A percentile compares a stretch with the other conserved stretches of the same genome.
Conservation (phyloP, 108 stramenopile species). For the Mayamaea pseudoterrestris region DNA sequence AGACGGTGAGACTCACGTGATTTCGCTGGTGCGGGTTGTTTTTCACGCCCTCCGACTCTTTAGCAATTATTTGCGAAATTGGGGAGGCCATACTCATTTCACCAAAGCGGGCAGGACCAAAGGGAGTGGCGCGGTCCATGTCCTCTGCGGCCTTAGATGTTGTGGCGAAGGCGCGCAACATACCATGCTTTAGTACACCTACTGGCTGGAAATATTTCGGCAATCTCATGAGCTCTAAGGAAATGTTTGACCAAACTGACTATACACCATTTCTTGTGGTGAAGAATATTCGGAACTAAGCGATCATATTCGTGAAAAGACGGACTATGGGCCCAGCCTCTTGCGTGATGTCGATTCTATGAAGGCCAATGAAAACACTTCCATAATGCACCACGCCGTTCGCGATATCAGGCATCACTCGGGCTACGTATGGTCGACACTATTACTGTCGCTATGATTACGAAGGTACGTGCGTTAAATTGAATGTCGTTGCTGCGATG, state of each 20-base stretch:
- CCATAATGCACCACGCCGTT: too few relatives aligned
- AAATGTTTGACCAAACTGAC: conserved; percentile 68
- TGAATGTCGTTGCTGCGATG: too few relatives aligned
- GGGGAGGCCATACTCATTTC: conserved; percentile 89
- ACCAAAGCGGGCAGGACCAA: conserved; percentile 91
- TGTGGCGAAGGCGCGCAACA: conserved; percentile 71
- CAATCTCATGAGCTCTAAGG: conserved; percentile 96
- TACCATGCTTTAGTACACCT: conserved; percentile 91
- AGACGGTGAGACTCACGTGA: conserved; percentile 97
- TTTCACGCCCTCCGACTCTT: conserved; percentile 98
- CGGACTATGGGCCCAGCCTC: conserved; percentile 99
- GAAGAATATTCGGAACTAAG: conserved; percentile 98
- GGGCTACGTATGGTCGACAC: conserved; percentile 94
- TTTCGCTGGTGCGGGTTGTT: conserved; percentile 93
- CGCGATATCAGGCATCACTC: conserved; percentile 83
- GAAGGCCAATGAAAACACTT: too few relatives aligned
- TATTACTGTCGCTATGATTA: conserved; percentile 99
- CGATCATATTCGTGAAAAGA: conserved; percentile 98
- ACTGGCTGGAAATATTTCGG: conserved; percentile 99
- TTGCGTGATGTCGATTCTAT: too few relatives aligned
- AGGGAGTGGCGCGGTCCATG: conserved; percentile 96
- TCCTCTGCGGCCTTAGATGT: conserved; percentile 94
- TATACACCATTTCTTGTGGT: conserved; percentile 97
- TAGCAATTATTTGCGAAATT: conserved; percentile 96
- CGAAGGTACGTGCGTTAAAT: conserved; percentile 84